Percentiles rank a stretch among this genome's conserved stretches.
These are phyloP conservation scores for Pseudophaeomoniella oleicola DNA, from an alignment of 2,329 filamentous ascomycete genomes.

Conservation along the genomic window DNA sequence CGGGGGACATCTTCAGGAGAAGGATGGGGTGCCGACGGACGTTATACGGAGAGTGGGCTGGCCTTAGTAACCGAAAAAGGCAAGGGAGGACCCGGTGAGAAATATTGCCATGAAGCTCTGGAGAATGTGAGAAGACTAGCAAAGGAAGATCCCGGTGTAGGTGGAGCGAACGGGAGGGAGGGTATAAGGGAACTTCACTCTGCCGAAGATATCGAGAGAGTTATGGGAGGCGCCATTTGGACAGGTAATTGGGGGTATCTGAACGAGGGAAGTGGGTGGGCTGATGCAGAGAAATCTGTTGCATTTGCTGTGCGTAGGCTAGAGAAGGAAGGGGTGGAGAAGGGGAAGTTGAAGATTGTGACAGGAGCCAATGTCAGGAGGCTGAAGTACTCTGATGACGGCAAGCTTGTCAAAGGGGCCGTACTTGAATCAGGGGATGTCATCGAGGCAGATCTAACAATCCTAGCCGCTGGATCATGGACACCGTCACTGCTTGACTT, in stretches of 20 bases:
- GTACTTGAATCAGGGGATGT: conserved; percentile 6
- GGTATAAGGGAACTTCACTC: conserved; percentile 2
- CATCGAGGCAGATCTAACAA: conserved; percentile 13
- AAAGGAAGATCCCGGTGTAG: conserved; percentile 7
- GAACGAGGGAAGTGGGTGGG: conserved; percentile 32
- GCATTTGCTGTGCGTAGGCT: conserved; percentile 22
- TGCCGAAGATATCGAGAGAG: conserved; percentile 8
- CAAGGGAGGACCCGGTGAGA: conserved; percentile 2
- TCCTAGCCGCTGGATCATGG: conserved; percentile 83
- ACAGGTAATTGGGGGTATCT: conserved; percentile 21
- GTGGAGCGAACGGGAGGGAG: neutral
- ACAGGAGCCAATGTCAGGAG: conserved; percentile 19
- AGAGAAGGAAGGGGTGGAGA: conserved; percentile 12
- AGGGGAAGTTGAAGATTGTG: conserved; percentile 20
- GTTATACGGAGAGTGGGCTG: conserved; percentile 29
- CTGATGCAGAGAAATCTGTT: conserved; percentile 26
- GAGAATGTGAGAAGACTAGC: conserved; percentile 11
- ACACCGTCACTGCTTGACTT: conserved; percentile 64
- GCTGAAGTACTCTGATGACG: conserved; percentile 14
- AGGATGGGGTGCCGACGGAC: conserved; percentile 25
- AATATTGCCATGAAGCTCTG: conserved; percentile 6
- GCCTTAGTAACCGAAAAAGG: conserved; percentile 20
- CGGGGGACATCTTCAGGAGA: conserved; percentile 6
- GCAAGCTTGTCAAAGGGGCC: conserved; percentile 7
- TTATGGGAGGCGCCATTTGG: conserved; percentile 4